phyloP scores from a whole-genome alignment of 2,329 filamentous ascomycete species.

The Arachnomyces sp. region DNA sequence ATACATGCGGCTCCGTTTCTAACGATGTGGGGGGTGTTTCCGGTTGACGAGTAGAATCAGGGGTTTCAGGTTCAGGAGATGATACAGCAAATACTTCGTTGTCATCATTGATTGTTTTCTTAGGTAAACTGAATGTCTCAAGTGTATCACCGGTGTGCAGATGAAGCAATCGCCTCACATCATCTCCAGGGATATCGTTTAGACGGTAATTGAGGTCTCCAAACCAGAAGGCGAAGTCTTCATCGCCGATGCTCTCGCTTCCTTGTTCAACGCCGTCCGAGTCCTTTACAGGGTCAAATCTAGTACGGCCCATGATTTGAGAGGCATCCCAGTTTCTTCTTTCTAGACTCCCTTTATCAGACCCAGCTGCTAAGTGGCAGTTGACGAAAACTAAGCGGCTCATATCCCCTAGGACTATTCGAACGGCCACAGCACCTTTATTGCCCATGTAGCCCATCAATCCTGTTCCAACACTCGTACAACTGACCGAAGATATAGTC shows the following conservation, averaged over 20 bases:
- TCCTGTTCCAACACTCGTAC: conserved; percentile 77
- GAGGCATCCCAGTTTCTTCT: conserved; percentile 82
- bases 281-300: conserved; percentile 66
- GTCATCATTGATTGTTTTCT: background rate
- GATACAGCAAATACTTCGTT: too few species aligned
- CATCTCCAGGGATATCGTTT: conserved; percentile 78
- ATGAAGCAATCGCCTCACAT: conserved; percentile 76
- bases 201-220: conserved; percentile 93
- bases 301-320: conserved; percentile 68
- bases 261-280: conserved; percentile 54
- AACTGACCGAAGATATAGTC: conserved; percentile 74
- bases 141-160: conserved; percentile 77
- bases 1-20: conserved; percentile 4
- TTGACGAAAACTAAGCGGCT: conserved; percentile 87
- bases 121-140: conserved; percentile 44
- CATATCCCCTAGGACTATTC: conserved; percentile 80
- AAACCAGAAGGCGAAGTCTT: conserved; percentile 94
- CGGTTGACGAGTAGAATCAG: conserved; percentile 10
- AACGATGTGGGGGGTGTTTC: background rate
- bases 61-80: conserved; percentile 14
- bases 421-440: conserved; percentile 78
- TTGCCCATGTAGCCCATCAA: conserved; percentile 92
- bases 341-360: conserved; percentile 68
- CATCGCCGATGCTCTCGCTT: conserved; percentile 66
- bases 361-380: conserved; percentile 81